phyloP scores from a whole-genome alignment of 495 filamentous ascomycete species.

The Lichina pygmaea region DNA sequence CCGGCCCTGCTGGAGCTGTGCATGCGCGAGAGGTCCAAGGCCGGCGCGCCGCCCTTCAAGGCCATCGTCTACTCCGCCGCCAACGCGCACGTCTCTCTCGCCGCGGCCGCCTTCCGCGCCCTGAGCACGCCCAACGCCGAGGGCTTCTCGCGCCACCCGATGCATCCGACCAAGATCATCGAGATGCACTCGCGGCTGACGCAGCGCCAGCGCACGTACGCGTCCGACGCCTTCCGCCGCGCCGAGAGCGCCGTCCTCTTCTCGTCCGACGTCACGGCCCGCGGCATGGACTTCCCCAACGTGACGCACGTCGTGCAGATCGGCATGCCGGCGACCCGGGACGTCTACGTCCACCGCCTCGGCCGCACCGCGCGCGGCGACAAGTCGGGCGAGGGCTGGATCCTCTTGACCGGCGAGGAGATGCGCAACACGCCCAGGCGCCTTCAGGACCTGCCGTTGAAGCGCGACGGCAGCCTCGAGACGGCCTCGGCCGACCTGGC shows the following conservation, averaged over 20 bases:
- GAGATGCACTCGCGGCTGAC: conserved; percentile 58
- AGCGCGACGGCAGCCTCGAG: conserved; percentile 25
- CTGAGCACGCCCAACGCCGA: conserved; percentile 14
- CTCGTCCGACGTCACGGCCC: conserved; percentile 80
- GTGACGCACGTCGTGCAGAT: conserved; percentile 79
- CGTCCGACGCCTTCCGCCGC: conserved; percentile 42
- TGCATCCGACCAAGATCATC: conserved; percentile 21
- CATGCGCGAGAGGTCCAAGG: conserved; percentile 22
- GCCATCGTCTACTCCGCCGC: conserved; percentile 74
- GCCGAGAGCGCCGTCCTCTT: conserved; percentile 45
- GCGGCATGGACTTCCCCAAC: conserved; percentile 92
- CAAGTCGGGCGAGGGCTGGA: conserved; percentile 56
- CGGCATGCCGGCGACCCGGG: conserved; percentile 39
- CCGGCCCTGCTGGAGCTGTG: conserved; percentile 54
- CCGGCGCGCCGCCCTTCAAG: conserved; percentile 42
- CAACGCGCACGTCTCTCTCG: conserved; percentile 42
- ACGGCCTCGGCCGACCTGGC: conserved; percentile 27
- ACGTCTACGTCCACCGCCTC: conserved; percentile 74
- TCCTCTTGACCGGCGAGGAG: conserved; percentile 40
- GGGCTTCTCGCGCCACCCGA: conserved; percentile 12
- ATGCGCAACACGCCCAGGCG: conserved; percentile 16
- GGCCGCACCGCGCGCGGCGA: conserved; percentile 47
- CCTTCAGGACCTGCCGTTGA: conserved; percentile 38
- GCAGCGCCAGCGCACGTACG: conserved; percentile 37
- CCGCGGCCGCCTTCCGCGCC: conserved; percentile 27